A percentile compares a stretch with the other conserved stretches of the same genome.
Conservation (phyloP, 805 yeast species). For the Lachancea lanzarotensis region DNA sequence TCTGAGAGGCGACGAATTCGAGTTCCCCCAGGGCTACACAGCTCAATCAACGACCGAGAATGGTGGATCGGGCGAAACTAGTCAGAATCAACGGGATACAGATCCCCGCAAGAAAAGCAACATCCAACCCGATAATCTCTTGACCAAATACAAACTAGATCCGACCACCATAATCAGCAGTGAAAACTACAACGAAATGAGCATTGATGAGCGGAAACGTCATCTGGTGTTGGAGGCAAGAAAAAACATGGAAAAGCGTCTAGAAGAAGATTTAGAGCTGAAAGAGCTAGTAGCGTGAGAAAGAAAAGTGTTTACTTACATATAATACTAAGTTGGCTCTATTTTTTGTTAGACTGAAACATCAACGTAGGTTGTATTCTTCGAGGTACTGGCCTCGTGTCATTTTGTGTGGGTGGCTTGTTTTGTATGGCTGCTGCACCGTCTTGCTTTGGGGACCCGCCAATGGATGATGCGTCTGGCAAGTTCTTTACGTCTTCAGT, state of each 20-base stretch:
- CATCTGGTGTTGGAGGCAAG: slow-evolving; percentile 56
- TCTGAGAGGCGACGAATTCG: slow-evolving; percentile 54
- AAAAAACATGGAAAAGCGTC: slow-evolving; percentile 40
- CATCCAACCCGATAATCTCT: slow-evolving; percentile 28
- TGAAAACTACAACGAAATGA: slow-evolving; percentile 13
- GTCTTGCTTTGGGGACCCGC: background rate
- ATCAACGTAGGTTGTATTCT: slow-evolving; percentile 21
- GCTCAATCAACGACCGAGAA: slow-evolving; percentile 11
- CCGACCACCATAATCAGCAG: slow-evolving; percentile 18
- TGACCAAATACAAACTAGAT: slow-evolving; percentile 24
- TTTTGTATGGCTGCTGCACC: background rate
- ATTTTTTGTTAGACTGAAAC: background rate
- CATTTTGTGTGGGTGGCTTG: background rate
- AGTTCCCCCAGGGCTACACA: slow-evolving; percentile 44
- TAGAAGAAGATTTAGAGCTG: slow-evolving; percentile 14
- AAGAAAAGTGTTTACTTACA: background rate
- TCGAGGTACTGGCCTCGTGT: slow-evolving; percentile 12
- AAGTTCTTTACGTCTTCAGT: background rate
- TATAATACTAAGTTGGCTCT: background rate
- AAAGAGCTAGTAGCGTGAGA: slow-evolving; percentile 6
- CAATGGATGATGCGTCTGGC: background rate
- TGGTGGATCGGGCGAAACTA: slow-evolving; percentile 3
- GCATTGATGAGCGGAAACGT: slow-evolving; percentile 27
- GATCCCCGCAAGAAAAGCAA: slow-evolving; percentile 30
- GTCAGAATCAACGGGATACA: slow-evolving; percentile 1